These are phyloP conservation scores for Candida sanyiensis DNA, from an alignment of 805 yeast genomes.

Conservation along the genomic window DNA sequence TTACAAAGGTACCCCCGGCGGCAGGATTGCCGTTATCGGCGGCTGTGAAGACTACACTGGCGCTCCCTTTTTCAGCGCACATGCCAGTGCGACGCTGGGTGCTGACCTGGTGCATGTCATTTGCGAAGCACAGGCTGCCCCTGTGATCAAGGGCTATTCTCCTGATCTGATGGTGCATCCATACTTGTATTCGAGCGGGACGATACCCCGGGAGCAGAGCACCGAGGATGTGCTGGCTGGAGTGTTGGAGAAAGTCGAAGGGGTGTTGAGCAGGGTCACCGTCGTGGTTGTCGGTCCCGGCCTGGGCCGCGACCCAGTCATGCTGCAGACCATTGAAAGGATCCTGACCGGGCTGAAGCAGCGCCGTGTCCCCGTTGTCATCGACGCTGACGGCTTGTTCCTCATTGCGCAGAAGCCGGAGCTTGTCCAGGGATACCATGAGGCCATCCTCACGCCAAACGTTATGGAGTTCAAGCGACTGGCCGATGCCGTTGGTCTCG, in stretches of 20 bases:
- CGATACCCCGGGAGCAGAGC: conserved; percentile 14
- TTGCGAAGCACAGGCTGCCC: conserved; percentile 76
- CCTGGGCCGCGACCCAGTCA: conserved; percentile 71
- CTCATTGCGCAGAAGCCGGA: conserved; percentile 55
- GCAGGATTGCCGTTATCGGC: conserved; percentile 81
- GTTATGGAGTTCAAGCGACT: conserved; percentile 76
- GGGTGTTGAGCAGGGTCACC: conserved; percentile 62
- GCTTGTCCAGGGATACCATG: conserved; percentile 45
- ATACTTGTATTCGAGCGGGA: conserved; percentile 49
- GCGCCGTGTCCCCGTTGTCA: conserved; percentile 60
- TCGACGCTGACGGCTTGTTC: conserved; percentile 88
- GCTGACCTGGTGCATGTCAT: conserved; percentile 85
- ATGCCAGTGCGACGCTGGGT: conserved; percentile 79
- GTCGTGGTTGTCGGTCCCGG: conserved; percentile 92
- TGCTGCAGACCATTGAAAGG: conserved; percentile 54
- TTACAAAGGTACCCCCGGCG: conserved; percentile 73
- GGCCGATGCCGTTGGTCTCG: conserved; percentile 41
- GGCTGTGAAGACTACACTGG: conserved; percentile 97
- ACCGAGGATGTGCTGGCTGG: conserved; percentile 29
- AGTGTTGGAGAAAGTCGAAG: conserved; percentile 50
- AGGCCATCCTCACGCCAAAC: conserved; percentile 83
- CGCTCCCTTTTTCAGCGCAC: conserved; percentile 89
- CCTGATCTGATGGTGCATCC: conserved; percentile 98
- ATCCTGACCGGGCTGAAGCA: conserved; percentile 50
- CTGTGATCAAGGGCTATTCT: conserved; percentile 78